Evolutionary conservation across 257 asterid genomes (phyloP).

Genomic region (Rhazya stricta): DNA sequence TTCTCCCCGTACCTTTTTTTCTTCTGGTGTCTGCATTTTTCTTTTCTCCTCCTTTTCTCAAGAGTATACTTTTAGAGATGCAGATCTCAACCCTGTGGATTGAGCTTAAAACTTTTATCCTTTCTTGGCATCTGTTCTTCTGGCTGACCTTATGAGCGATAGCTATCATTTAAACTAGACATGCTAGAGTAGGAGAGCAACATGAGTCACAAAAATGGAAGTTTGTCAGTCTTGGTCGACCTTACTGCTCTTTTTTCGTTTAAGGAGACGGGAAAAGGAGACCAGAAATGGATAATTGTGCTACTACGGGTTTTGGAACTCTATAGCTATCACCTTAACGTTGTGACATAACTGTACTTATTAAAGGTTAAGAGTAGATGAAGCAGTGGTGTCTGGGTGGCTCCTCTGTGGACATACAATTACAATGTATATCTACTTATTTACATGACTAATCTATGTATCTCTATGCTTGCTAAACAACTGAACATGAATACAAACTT

Average conservation of each 20-base stretch:
- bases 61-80: neutral
- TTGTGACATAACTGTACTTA: neutral
- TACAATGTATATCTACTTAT: slow-evolving; percentile 32
- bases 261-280: neutral
- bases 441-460: slow-evolving; percentile 34
- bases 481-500: slow-evolving; percentile 11
- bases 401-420: slow-evolving; percentile 22
- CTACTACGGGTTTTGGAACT: neutral
- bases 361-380: slow-evolving; percentile 13
- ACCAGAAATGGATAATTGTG: neutral
- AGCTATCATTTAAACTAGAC: neutral
- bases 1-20: neutral
- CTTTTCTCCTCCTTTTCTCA: neutral
- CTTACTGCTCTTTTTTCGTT: neutral
- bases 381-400: slow-evolving; percentile 16
- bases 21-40: neutral
- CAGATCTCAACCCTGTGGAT: neutral
- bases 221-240: neutral
- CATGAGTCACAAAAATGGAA: neutral
- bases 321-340: neutral
- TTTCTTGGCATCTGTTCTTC: neutral
- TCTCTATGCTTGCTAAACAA: slow-evolving; percentile 8
- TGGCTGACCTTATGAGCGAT: neutral
- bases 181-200: neutral
- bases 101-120: neutral